Percentiles rank a stretch among this genome's conserved stretches.
Conservation (phyloP, 2,329 filamentous ascomycete genomes). For the Cytospora piceae region DNA sequence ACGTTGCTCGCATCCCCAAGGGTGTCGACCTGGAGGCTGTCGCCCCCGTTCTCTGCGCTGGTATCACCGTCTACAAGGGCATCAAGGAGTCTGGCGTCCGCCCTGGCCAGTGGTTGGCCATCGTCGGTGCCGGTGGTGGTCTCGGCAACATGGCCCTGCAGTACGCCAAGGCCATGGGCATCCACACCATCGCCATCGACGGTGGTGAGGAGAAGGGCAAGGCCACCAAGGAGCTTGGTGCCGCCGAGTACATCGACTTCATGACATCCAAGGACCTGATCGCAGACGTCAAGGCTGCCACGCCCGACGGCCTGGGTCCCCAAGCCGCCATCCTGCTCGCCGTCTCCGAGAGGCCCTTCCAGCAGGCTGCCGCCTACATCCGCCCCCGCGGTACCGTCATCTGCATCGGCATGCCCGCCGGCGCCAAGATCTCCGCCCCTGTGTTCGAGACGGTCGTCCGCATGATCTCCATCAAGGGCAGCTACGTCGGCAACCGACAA, state of each 20-base stretch:
- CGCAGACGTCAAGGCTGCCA: constrained; percentile 80
- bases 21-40: constrained; percentile 64
- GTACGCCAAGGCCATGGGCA: constrained; percentile 89
- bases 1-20: constrained; percentile 69
- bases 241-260: constrained; percentile 80
- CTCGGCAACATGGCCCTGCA: constrained; percentile 75
- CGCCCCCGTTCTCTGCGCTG: constrained; percentile 72
- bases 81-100: constrained; percentile 70
- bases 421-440: constrained; percentile 78
- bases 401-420: constrained; percentile 85
- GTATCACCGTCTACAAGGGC: constrained; percentile 78
- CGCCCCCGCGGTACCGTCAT: constrained; percentile 81
- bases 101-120: constrained; percentile 71
- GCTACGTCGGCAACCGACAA: constrained; percentile 89
- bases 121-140: constrained; percentile 77
- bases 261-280: constrained; percentile 74
- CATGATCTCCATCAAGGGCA: constrained; percentile 92
- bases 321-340: constrained; percentile 87
- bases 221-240: constrained; percentile 72
- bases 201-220: constrained; percentile 78
- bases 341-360: constrained; percentile 89
- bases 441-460: constrained; percentile 87
- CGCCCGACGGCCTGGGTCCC: constrained; percentile 79
- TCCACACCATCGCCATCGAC: constrained; percentile 81
- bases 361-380: constrained; percentile 89